Evolutionary conservation across 257 asterid genomes (phyloP), one percentile per base, ranked within the genome.

Genomic region (Euphrasia confusa): DNA sequence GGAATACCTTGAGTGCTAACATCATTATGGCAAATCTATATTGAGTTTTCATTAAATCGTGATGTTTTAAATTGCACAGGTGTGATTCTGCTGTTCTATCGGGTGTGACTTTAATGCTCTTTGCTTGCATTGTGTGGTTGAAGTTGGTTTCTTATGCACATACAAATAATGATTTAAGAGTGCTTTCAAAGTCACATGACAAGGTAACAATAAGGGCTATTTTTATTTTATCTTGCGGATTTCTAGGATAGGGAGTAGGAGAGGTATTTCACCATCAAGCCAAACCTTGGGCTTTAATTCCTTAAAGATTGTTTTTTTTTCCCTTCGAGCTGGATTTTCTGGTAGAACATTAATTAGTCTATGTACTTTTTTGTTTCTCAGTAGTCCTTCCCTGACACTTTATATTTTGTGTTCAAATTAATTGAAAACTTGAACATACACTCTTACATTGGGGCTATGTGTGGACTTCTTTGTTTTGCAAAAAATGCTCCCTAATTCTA

Each of bases 81-180:
- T 82, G 85, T 65, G 97, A 89, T 76, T 83, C 97, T 77, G 97
- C 97, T 52, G 96, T 93, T 61, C 86, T 80, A 48, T 84, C 95
- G 1, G 97, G 99, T 33, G 94, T 76, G 61, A 76, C 81, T 4
- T 76, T 93, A 64, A 93, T 87, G 97, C 83, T 83, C 28, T 76
- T 82, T 71, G 72, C 96, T 68, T 82, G 90, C 83, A 78, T 79
- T 65, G 94, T 83, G 75, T 93, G 99, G 99, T 74, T 93, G 80
- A 93, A 93, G 83, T 75, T 89, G 85, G 83, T 93, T 37, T 93
- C 97, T 2, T 93, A 93, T 64, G 99, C 97, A 1, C 99, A 93
- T 75, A 82, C 97, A 65, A 93, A 81, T 69, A 80, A 87, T 71
- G 99, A 93, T 70, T 73, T 93, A 88, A 81, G 96, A 71, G 78